Evolutionary conservation across 192 early-diverging fungal genomes (phyloP).

Genomic region (Haplosporangium gracile): DNA sequence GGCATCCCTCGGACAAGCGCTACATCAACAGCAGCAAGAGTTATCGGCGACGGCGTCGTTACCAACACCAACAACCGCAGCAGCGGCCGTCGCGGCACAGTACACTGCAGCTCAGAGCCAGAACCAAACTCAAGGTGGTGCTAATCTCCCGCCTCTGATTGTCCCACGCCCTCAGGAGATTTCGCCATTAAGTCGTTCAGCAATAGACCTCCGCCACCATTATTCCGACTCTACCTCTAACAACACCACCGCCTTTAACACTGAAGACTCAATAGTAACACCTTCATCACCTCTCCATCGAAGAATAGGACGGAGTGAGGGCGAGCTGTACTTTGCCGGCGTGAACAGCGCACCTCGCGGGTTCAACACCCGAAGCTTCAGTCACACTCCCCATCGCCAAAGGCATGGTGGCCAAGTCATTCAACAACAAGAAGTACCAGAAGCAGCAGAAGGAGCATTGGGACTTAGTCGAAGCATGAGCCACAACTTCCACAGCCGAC

Average conservation of each 20-base stretch:
- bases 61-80: not conserved
- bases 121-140: not conserved
- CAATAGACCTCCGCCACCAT: not conserved
- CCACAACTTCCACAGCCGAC: not conserved
- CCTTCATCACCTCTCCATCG: not conserved
- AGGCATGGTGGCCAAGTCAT: not conserved
- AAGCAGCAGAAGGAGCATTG: not conserved
- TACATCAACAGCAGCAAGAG: not conserved
- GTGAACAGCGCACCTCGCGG: not conserved
- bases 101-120: not conserved
- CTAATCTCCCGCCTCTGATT: not conserved
- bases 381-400: not conserved
- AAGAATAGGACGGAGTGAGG: not conserved
- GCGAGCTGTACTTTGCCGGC: not conserved
- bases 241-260: not conserved
- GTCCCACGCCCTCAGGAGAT: not conserved
- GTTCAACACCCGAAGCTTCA: not conserved
- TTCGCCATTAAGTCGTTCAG: not conserved
- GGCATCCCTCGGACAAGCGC: not conserved
- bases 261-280: not conserved
- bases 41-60: not conserved
- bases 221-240: not conserved
- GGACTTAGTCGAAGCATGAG: not conserved
- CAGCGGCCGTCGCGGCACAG: not conserved
- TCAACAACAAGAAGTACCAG: not conserved